phyloP scores from a whole-genome alignment of 179 eudicot genomes.

The Gypsophila paniculata region DNA sequence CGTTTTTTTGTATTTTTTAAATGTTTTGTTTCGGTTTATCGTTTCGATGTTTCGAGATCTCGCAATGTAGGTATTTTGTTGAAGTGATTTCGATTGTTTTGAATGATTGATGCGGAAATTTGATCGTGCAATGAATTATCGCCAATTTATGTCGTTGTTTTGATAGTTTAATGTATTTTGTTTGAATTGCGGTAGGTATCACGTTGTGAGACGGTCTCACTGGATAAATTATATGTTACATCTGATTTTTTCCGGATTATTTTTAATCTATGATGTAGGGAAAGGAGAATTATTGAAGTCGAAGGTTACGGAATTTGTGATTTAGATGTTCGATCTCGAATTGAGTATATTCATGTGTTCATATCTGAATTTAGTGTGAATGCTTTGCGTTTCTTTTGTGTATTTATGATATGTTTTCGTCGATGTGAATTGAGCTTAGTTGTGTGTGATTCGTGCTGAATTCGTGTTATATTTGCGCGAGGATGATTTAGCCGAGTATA shows the following conservation, averaged over 20 bases:
- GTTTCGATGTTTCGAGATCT: slow-evolving; percentile 19
- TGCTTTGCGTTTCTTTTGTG: not conserved
- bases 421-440: not conserved
- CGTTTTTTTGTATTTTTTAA: no score
- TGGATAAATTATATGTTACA: no score
- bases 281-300: not conserved
- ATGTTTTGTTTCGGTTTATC: not conserved
- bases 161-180: no score
- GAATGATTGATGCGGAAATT: not conserved
- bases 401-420: not conserved
- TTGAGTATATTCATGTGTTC: not conserved
- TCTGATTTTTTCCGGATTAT: no score
- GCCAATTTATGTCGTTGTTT: no score
- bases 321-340: not conserved
- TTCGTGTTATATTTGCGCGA: not conserved
- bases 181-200: no score
- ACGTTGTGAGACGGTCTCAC: no score
- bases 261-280: not conserved
- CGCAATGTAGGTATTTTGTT: slow-evolving; percentile 21
- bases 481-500: slow-evolving; percentile 4
- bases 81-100: not conserved
- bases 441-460: not conserved
- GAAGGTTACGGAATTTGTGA: not conserved
- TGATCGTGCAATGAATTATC: not conserved
- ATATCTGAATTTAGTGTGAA: not conserved